Evolutionary conservation across 2,329 filamentous ascomycete genomes (phyloP), one percentile per base, ranked within the genome.

Genomic region (Thyridium curvatum): DNA sequence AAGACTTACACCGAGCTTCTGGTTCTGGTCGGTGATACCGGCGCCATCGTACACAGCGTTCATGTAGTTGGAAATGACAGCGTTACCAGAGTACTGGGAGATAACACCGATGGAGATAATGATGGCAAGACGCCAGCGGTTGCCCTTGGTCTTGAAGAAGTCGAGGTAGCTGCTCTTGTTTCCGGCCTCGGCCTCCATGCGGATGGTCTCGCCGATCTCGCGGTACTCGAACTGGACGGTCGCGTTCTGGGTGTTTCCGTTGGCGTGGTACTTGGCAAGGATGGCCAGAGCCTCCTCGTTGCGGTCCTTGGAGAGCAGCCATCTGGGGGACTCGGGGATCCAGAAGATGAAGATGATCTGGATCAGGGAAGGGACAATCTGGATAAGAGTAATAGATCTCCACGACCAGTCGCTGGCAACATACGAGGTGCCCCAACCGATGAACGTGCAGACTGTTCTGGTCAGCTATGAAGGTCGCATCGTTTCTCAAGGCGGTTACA

Each of bases 321-420:
- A 69, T 21, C 67, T 62, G 6, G 71, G 71, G 4, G 71, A 73
- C 46, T 64, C 60, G 2, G 59, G 59, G 14, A 60, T 48, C 55
- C 54, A 80, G 77, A 0, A 69, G 72, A 86, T 79, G 50, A 79
- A 79, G n/a, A 60, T 39, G 32, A 84, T 62, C 62, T 84, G 80
- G 40, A 83, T 64, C 12, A 79, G 46, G 0, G 77, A 80, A 0
- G 79, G 79, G 1, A 77, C 53, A 21, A 74, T 69, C 60, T 85
- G 81, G 12, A 84, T 62, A n/a, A 84, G 64, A 8, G 75, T 77
- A 36, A 82, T 79, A 29, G 74, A 75, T 35, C 79, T 68, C 82
- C 82, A 86, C 3, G 76, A 77, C 80, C 80, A 84, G 50, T 82
- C 65, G 45, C 58, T 72, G 8, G 61, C 52, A 42, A 84, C 72